These are phyloP conservation scores for Rutstroemia sp. DNA, from an alignment of 2,329 filamentous ascomycete genomes.

Conservation along the genomic window DNA sequence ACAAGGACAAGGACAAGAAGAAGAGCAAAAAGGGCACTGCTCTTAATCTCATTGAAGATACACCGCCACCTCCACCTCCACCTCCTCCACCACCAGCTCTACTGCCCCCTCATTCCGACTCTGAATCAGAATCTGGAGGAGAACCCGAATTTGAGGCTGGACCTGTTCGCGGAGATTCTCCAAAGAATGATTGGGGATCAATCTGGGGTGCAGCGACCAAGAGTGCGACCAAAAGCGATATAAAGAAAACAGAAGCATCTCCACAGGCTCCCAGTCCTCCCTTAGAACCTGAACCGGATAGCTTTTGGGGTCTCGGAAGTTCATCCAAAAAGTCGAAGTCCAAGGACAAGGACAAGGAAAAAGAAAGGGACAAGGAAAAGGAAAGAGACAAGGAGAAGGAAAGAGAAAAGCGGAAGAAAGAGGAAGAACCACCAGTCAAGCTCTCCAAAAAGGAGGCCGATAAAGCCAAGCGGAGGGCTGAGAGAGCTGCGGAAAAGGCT, in stretches of 20 bases:
- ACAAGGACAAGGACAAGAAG: conserved; percentile 15
- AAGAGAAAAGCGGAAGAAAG: conserved; percentile 34
- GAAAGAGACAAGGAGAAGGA: conserved; percentile 41
- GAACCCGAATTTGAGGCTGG: conserved; percentile 20
- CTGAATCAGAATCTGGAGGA: not conserved
- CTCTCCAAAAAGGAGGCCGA: conserved; percentile 42
- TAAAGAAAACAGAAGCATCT: conserved; percentile 38
- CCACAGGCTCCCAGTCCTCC: conserved; percentile 43
- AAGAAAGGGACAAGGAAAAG: conserved; percentile 40
- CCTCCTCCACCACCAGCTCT: not conserved
- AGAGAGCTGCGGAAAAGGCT: conserved; percentile 44
- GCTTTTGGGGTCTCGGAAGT: conserved; percentile 30
- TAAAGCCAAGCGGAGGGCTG: conserved; percentile 43
- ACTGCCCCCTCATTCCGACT: not conserved
- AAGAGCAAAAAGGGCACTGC: conserved; percentile 32
- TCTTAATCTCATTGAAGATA: conserved; percentile 28
- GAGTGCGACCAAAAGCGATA: conserved; percentile 28
- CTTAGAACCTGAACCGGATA: conserved; percentile 35
- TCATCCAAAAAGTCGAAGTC: conserved; percentile 33
- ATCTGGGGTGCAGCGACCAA: conserved; percentile 35
- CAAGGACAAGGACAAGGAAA: conserved; percentile 33
- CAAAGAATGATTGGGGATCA: conserved; percentile 7
- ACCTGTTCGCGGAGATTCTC: not conserved
- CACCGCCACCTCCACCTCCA: conserved; percentile 6
- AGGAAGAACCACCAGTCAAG: conserved; percentile 31